Base-by-base conservation (phyloP, 106 monocot genomes). In the Dendrobium officinale region DNA sequence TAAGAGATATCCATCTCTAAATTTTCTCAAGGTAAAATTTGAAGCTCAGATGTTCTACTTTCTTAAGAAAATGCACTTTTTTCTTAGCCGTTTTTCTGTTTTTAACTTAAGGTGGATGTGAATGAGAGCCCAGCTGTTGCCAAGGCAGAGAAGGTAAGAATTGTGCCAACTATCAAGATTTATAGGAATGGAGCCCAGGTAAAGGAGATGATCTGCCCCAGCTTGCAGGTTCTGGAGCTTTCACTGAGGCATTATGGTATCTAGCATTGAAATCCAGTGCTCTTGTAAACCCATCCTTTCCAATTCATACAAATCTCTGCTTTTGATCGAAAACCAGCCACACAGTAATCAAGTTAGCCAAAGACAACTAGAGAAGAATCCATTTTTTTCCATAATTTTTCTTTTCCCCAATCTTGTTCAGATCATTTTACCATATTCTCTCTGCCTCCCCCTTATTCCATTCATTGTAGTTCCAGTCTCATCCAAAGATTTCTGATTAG, bases 1-100 rank as follows among this genome's bases (percentile, higher is more conserved):
- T 48, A 64, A 77, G 9, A 81, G 82, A 84, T 88, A 89, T 59
- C 96, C 94, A 33, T 94, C 90, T 42, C 83, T 89, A 37, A 97
- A 93, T 85, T 97, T 97, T 76, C 92, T 94, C 67, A 97, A 94
- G 92, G 96, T 94, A 86, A 84, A n/a, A 0, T 8, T 74, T 42
- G 70, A 15, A 70, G 15, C 15, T 31, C 37, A 74, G 2, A 73
- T 19, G 43, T 0, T 43, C 18, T 74, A 37, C 13, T 42, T 74
- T 2, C 43, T 42, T 42, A 42, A 42, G 2, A 18, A 43, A 74
- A 59, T 61, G 6, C 10, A 19, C 42, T 73, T 77, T 58, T 4
- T 42, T 18, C 15, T 56, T 19, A 40, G 22, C 10, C 16, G 37
- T 20, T 42, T 37, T 66, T 44, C 43, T 43, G 4, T 67, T 0